Base-by-base conservation (phyloP, 352 stramenopile species). In the Phytophthora cryptogea region DNA sequence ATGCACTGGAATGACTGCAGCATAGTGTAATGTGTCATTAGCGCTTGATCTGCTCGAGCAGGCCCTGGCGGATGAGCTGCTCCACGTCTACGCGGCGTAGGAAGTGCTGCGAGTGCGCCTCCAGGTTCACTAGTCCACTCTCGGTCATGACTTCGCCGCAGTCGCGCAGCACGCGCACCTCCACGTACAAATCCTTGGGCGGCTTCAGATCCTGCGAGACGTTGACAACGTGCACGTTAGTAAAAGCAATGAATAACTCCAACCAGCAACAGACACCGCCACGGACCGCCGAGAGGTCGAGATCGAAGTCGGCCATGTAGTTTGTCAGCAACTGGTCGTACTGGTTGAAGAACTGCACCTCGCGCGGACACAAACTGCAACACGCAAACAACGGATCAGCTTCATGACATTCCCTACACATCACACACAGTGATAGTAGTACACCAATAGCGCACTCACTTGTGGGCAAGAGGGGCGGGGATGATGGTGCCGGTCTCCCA, bases 61-160 rank as follows among this genome's bases (percentile, higher is more conserved):
- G 62, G 0, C 87, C 87, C 61, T 95, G 87, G 17, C 83, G 83
- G 35, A 96, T 89, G 30, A 95, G 67, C 63, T 88, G 77, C 65
- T 96, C 87, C 28, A 93, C 87, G 60, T 95, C 86, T 44, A 92
- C 82, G 61, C 86, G 86, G 13, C 89, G 85, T 47, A 97, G 61
- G 41, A 96, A 95, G 54, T 97, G 88, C 39, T 88, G 94, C 39
- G 85, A 95, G 61, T 96, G 92, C 11, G 70, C 78, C 37, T 92
- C 72, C 31, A 97, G 68, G 66, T 96, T 93, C 46, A 97, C 79
- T 44, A 92, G 53, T 5, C 84, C 90, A 63, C 83, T 94, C 63
- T 97, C 90, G 11, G 90, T 97, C 78, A 97, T 95, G 57, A 97
- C 83, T 64, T 97, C 90, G 47, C 86, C 87, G 51, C 87, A 96